Base-by-base conservation (phyloP, 1,284 basidiomycete species). In the Trichosporon sp. region DNA sequence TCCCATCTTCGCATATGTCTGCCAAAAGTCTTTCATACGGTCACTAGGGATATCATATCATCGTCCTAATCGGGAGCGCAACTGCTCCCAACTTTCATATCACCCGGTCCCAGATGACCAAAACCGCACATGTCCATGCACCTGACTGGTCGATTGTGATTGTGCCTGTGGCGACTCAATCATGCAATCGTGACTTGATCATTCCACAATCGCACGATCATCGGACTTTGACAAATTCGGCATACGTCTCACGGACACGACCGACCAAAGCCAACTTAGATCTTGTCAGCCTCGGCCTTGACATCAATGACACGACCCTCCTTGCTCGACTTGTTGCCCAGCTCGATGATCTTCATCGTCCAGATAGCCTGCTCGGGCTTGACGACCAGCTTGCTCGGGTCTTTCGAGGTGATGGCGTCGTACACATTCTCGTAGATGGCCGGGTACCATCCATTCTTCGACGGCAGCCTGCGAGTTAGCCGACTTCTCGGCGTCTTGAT, bases 311-410 rank as follows among this genome's bases (percentile, higher is more conserved):
- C 61, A 4, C 68, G 60, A 10, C 74, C 73, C 63, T 74, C 68
- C 40, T 64, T 66, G 21, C 71, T 73, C 8, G 70, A 71, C 64
- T 70, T 52, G 54, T 69, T 61, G 25, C 72, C 73, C n/a, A 72
- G 59, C 63, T 76, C 72, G 33, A 73, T 71, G 58, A 72, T 64
- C 33, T 61, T 65, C 61, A 70, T 69, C 19, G 67, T 69, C 54
- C 64, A 64, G 31, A 73, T 64, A 1, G 65, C 73, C 63, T 73
- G 65, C 34, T 71, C 70, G 31, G 69, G 69, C 62, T 70, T 66
- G 25, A 76, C 67, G 14, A 62, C 64, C 6, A 74, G 67, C 52
- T 62, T 32, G 46, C 34, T 33, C 44, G 63, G 34, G 46, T 61
- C 60, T 31, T 61, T 58, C 19, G 36, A 36, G 14, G 46, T 31